These are phyloP conservation scores for Tolypocladium pustulatum DNA, from an alignment of 2,329 filamentous ascomycete species.

Conservation along the genomic window DNA sequence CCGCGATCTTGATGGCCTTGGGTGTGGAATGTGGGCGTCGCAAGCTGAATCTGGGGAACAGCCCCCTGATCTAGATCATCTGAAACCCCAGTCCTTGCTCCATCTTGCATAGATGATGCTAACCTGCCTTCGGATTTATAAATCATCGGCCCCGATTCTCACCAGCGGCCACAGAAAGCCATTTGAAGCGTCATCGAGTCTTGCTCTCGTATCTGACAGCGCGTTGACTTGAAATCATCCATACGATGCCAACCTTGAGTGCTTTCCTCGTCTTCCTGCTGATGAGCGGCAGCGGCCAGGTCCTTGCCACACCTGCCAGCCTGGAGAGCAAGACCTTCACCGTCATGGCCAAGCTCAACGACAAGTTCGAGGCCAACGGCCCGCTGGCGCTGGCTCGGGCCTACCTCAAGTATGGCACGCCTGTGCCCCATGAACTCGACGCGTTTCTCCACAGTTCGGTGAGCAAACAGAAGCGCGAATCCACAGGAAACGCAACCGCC, in stretches of 20 bases:
- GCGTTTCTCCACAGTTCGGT: neutral
- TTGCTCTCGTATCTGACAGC: neutral
- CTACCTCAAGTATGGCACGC: neutral
- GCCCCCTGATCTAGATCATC: neutral
- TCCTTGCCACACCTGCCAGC: neutral
- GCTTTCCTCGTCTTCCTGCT: neutral
- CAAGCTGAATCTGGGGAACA: neutral
- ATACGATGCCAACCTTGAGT: neutral
- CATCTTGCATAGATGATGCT: neutral
- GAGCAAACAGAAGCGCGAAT: neutral
- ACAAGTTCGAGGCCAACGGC: neutral
- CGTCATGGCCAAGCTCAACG: neutral
- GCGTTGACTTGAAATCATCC: neutral
- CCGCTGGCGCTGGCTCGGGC: neutral
- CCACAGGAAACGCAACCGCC: neutral
- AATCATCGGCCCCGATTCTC: too few species aligned
- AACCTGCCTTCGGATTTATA: neutral
- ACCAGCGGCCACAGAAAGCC: too few species aligned
- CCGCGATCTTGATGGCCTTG: neutral
- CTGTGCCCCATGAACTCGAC: neutral
- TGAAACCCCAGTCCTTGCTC: neutral
- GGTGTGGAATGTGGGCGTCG: neutral
- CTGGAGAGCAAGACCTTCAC: neutral
- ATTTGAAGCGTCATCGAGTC: too few species aligned
- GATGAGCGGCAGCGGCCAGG: neutral